Evolutionary conservation across 2,329 filamentous ascomycete species (phyloP), one percentile per base, ranked within the genome.

Genomic region (Botrytis fragariae): DNA sequence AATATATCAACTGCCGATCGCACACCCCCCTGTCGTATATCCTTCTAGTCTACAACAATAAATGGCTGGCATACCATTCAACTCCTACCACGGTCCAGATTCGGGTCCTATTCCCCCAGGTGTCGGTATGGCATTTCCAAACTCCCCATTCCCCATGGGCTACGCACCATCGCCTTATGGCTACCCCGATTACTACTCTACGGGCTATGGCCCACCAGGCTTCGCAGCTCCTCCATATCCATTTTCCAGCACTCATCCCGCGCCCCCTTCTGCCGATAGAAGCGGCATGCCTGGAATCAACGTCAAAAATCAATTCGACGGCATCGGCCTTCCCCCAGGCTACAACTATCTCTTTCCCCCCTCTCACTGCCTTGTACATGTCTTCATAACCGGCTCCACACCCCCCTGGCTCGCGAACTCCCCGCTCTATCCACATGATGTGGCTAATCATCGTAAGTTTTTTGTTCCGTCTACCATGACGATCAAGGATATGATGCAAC

Each of bases 301-400:
- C 75, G 82, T 91, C 81, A 84, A 84, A 64, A 89, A 90, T 81
- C 84, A 85, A 0, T 87, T 87, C 0, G 87, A 89, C 62, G 88
- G 88, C 35, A 83, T 86, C 1, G 87, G 88, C 59, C 86, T 86
- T 74, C 89, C 90, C 77, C 87, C 87, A 0, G 89, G 88, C 2
- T 91, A 90, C 82, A 88, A 89, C 81, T 89, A 90, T 81, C 86
- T 90, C 78, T 91, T 90, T 81, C 85, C 87, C 0, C 77, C 82
- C 0, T 84, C 87, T 75, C 87, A 90, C 79, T 88, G 87, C 44
- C 90, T 88, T 75, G 82, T 90, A 10, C 88, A 90, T 76, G 83
- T 91, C 4, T 84, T 91, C 80, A 86, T 85, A 75, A 84, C 85
- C 4, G 74, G 14, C 77, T 70, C 81, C 25, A 77, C 20, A 77